Base-by-base conservation (phyloP, 768 basidiomycete species). In the Nevesoporus exiguus region DNA sequence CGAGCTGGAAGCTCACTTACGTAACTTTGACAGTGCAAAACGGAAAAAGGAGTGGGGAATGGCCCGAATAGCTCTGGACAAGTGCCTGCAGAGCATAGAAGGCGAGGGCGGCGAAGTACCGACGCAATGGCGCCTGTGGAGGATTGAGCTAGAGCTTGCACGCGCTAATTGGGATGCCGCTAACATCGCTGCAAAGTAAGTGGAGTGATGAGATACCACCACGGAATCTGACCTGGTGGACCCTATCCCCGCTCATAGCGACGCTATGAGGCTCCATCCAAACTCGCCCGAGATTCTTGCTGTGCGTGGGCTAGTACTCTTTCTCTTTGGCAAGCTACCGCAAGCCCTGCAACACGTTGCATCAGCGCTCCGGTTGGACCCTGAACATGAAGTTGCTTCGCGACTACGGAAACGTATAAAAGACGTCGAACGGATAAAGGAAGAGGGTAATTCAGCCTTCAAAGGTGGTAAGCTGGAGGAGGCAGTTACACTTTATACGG, bases 371-470 rank as follows among this genome's bases (percentile, higher is more conserved):
- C 80, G 87, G 22, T 73, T 85, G 30, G 93, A 94, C 66, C 93
- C 92, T 0, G 86, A 85, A 14, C 81, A 89, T 61, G 82, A 83
- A 54, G 75, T 74, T 7, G 90, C 91, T 0, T 81, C 83, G 55
- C 79, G 78, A 41, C 72, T 93, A 49, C 80, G 92, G 40, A 88
- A 84, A 67, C 82, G 89, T 7, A 78, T 90, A n/a, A 88, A 86
- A 60, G 88, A 89, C 31, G 83, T 95, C 17, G 92, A 95, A 56
- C 75, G 82, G 53, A 66, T 88, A 40, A 94, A 94, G 64, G 92
- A 93, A 58, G 91, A 91, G 57, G 93, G 93, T 0, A 94, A 95
- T 59, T 63, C 69, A 1, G 77, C 82, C 1, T 95, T 94, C 73
- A 92, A 93, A 70, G 51, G 63, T 0, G 78, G 79, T 3, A 76